phyloP scores from a whole-genome alignment of 768 basidiomycete genomes.

The Boletus huronensis region DNA sequence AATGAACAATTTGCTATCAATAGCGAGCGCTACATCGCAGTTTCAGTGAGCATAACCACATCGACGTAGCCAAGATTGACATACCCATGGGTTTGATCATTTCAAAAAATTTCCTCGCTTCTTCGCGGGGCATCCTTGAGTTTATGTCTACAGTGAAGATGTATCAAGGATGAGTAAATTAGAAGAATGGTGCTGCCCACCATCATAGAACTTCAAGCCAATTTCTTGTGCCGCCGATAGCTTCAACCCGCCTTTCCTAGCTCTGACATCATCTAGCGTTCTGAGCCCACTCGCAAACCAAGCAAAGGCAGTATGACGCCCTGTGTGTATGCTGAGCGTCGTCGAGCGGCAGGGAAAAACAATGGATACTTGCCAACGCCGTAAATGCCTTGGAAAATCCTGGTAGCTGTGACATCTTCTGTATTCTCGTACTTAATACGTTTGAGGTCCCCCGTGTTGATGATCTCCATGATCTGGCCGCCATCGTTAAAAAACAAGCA shows the following conservation, averaged over 20 bases:
- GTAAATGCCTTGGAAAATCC: slow-evolving; percentile 76
- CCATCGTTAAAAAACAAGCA: background rate
- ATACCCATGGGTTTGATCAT: slow-evolving; percentile 69
- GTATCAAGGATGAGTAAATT: background rate
- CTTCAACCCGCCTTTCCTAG: slow-evolving; percentile 57
- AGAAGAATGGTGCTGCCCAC: slow-evolving; percentile 32
- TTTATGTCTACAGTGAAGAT: slow-evolving; percentile 63
- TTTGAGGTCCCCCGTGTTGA: slow-evolving; percentile 66
- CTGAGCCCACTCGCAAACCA: slow-evolving; percentile 79
- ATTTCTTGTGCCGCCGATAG: slow-evolving; percentile 60
- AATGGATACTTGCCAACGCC: slow-evolving; percentile 65
- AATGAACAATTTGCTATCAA: slow-evolving; percentile 70
- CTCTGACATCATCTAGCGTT: slow-evolving; percentile 68
- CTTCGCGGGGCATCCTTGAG: slow-evolving; percentile 76
- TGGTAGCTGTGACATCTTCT: slow-evolving; percentile 53
- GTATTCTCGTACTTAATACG: slow-evolving; percentile 67
- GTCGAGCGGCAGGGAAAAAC: background rate
- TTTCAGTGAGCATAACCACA: background rate
- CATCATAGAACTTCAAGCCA: slow-evolving; percentile 67
- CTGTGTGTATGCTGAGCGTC: slow-evolving; percentile 32
- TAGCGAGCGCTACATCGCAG: slow-evolving; percentile 50
- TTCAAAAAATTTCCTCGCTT: slow-evolving; percentile 72
- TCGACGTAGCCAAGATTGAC: slow-evolving; percentile 1
- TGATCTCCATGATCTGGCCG: slow-evolving; percentile 73
- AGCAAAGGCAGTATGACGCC: slow-evolving; percentile 59